phyloP scores from a whole-genome alignment of 2,329 filamentous ascomycete species.

The Aureobasidium pullulans region DNA sequence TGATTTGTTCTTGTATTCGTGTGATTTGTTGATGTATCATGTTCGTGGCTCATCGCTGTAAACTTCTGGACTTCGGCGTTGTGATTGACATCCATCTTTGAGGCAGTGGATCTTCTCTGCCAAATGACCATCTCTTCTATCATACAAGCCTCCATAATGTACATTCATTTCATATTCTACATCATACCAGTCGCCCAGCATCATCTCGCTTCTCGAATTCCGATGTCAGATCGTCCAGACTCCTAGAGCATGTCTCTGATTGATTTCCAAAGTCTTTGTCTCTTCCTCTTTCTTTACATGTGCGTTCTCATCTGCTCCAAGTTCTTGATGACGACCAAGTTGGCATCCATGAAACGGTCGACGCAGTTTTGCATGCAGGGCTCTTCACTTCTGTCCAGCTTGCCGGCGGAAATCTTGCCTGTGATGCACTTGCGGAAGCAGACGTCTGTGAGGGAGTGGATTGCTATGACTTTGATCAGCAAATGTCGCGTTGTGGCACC shows the following conservation, averaged over 20 bases:
- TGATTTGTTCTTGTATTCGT: background rate
- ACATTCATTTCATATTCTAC: background rate
- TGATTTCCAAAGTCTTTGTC: background rate
- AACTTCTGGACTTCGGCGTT: too few species aligned
- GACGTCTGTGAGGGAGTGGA: conserved; percentile 62
- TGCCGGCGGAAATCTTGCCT: conserved; percentile 59
- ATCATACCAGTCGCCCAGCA: background rate
- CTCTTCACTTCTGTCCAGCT: conserved; percentile 72
- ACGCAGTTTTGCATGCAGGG: conserved; percentile 86
- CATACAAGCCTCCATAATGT: conserved; percentile 7
- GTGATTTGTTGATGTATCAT: background rate
- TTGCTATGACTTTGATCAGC: conserved; percentile 31
- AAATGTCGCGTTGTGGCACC: background rate
- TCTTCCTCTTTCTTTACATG: background rate
- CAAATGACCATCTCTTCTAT: background rate
- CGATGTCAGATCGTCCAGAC: background rate
- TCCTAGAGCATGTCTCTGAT: background rate
- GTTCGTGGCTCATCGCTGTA: too few species aligned
- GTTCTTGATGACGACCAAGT: conserved; percentile 76
- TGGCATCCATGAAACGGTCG: conserved; percentile 85
- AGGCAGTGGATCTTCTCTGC: background rate
- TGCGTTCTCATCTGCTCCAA: conserved; percentile 55
- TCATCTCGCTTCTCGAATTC: background rate
- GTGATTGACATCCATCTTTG: too few species aligned
- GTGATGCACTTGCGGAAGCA: conserved; percentile 96